phyloP scores from a whole-genome alignment of 306 rosid species.

The Prunus mira region DNA sequence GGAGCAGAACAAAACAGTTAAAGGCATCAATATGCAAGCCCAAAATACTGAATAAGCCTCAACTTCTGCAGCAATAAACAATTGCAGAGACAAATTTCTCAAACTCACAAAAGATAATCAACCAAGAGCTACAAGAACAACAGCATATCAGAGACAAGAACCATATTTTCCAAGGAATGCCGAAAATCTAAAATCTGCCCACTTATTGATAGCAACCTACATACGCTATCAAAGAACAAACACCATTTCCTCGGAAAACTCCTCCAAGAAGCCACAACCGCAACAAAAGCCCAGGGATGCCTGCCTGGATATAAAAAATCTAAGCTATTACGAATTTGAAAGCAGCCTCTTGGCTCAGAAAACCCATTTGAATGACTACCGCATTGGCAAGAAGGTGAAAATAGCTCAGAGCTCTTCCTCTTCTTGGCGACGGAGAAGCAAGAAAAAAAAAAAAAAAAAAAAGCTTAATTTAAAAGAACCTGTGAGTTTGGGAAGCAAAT shows the following conservation, averaged over 20 bases:
- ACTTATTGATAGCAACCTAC: slow-evolving; percentile 6
- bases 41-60: neutral
- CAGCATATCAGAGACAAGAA: slow-evolving; percentile 12
- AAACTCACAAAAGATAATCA: slow-evolving; percentile 15
- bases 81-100: slow-evolving; percentile 10
- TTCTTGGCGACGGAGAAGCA: slow-evolving; percentile 1
- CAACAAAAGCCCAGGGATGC: slow-evolving; percentile 6
- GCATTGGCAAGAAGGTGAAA: slow-evolving; percentile 11
- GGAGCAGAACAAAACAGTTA: slow-evolving; percentile 7
- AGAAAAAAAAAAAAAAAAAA: neutral
- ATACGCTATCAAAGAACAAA: slow-evolving; percentile 9
- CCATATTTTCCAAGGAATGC: neutral
- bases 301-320: neutral
- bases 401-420: slow-evolving; percentile 5
- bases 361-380: slow-evolving; percentile 26
- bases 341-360: slow-evolving; percentile 22
- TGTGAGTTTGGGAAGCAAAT: slow-evolving; percentile 15
- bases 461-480: slow-evolving; percentile 20
- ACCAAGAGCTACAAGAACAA: slow-evolving; percentile 15
- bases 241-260: slow-evolving; percentile 5
- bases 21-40: slow-evolving; percentile 14
- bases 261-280: neutral
- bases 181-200: slow-evolving; percentile 13
- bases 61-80: neutral
- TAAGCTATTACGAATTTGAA: slow-evolving; percentile 11